A percentile compares a stretch with the other conserved stretches of the same genome.
These are phyloP conservation scores for Candida glucosophila DNA, from an alignment of 1,139 yeast genomes.

Conservation along the genomic window DNA sequence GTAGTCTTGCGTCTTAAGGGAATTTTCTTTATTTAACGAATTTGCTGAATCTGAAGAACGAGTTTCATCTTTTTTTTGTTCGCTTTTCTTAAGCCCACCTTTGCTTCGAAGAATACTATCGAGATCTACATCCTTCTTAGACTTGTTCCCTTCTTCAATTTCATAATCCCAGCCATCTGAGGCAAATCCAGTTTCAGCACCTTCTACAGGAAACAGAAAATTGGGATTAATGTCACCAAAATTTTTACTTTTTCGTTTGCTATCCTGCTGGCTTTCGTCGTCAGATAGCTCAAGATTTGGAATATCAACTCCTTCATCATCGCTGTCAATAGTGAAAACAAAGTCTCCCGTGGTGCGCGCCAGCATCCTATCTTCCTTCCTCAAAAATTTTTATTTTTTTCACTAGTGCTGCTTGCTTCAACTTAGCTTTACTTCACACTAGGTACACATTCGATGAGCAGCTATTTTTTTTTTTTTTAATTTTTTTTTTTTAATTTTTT, in stretches of 20 bases:
- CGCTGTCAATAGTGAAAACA: conserved; percentile 44
- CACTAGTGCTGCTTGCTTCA: too few species aligned
- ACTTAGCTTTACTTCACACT: too few species aligned
- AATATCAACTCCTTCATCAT: too few species aligned
- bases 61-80: too few species aligned
- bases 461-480: conserved; percentile 1
- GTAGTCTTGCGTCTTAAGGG: too few species aligned
- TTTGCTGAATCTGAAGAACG: too few species aligned
- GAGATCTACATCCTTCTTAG: conserved; percentile 65
- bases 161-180: conserved; percentile 81
- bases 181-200: conserved; percentile 36
- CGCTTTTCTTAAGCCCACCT: conserved; percentile 62
- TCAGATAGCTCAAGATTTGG: too few species aligned
- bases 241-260: too few species aligned
- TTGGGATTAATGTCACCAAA: conserved; percentile 65
- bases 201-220: conserved; percentile 60
- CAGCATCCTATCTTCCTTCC: background rate
- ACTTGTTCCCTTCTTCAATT: conserved; percentile 14
- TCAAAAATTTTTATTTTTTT: background rate
- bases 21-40: conserved; percentile 40
- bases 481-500: background rate
- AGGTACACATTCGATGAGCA: background rate
- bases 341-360: conserved; percentile 15
- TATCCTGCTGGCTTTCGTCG: conserved; percentile 39
- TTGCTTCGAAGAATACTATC: conserved; percentile 78